A percentile compares a stretch with the other conserved stretches of the same genome.
These are phyloP conservation scores for Fusarium napiforme DNA, from an alignment of 2,329 filamentous ascomycete species.

Conservation along the genomic window DNA sequence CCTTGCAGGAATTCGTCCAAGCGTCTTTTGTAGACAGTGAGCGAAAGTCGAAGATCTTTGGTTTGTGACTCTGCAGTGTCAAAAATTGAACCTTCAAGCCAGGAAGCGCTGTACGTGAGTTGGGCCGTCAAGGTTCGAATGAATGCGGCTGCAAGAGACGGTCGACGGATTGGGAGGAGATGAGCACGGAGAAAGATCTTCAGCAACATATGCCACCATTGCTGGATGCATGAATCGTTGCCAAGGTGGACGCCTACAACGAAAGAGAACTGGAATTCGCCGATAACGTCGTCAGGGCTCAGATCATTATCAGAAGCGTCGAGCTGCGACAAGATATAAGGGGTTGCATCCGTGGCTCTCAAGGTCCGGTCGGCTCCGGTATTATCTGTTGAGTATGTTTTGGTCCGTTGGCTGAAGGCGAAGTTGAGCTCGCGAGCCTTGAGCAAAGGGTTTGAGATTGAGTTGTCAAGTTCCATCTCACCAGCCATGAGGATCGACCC, in stretches of 20 bases:
- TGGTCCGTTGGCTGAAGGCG: conserved; percentile 56
- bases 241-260: conserved; percentile 67
- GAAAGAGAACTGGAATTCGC: conserved; percentile 71
- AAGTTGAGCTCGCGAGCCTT: conserved; percentile 59
- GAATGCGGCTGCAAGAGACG: conserved; percentile 58
- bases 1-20: conserved; percentile 59
- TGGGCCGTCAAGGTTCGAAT: conserved; percentile 65
- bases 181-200: conserved; percentile 63
- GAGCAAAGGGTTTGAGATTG: conserved; percentile 49
- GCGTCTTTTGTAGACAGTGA: conserved; percentile 66
- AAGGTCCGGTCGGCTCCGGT: conserved; percentile 54
- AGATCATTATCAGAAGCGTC: conserved; percentile 40
- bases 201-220: conserved; percentile 69
- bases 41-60: conserved; percentile 56
- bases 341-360: conserved; percentile 60
- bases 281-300: conserved; percentile 59
- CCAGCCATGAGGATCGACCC: conserved; percentile 54
- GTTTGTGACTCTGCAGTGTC: conserved; percentile 49
- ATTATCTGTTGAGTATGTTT: conserved; percentile 54
- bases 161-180: conserved; percentile 55
- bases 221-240: conserved; percentile 69
- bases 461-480: conserved; percentile 54
- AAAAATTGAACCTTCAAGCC: conserved; percentile 59
- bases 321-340: conserved; percentile 57
- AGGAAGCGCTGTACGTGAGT: conserved; percentile 62